These are phyloP conservation scores for Glycine latifolia DNA, from an alignment of 306 rosid genomes.

Conservation along the genomic window DNA sequence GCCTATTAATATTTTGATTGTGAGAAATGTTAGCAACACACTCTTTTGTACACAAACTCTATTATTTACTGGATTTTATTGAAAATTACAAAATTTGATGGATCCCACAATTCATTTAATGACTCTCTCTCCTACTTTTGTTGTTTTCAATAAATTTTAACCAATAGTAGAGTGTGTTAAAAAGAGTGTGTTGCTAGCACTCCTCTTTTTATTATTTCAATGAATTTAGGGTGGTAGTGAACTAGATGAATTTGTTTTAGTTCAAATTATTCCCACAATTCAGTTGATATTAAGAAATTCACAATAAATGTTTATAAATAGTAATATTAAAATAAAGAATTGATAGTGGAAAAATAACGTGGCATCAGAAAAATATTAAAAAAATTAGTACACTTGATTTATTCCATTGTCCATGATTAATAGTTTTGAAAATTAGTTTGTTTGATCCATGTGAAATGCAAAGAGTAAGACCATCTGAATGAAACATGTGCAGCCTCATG, in stretches of 20 bases:
- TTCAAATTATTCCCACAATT: slow-evolving; percentile 17
- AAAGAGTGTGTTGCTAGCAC: too few relatives aligned
- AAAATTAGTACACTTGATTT: slow-evolving; percentile 2
- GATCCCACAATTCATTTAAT: too few relatives aligned
- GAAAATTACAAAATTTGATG: too few relatives aligned
- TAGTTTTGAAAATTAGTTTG: slow-evolving; percentile 12
- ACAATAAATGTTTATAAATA: slow-evolving; percentile 4
- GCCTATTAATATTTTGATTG: neutral
- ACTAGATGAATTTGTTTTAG: slow-evolving; percentile 34
- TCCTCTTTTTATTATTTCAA: too few relatives aligned
- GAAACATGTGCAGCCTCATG: slow-evolving; percentile 14
- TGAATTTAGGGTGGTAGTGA: neutral
- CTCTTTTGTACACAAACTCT: too few relatives aligned
- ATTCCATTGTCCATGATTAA: slow-evolving; percentile 11
- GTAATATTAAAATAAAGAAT: neutral
- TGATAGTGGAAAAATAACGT: neutral
- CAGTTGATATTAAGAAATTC: slow-evolving; percentile 14
- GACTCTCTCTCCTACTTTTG: too few relatives aligned
- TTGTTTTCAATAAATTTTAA: too few relatives aligned
- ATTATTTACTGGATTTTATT: too few relatives aligned
- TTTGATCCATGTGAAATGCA: neutral
- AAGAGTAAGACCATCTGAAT: slow-evolving; percentile 7
- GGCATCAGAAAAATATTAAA: neutral
- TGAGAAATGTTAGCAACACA: too few relatives aligned
- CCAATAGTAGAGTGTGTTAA: too few relatives aligned